Base-by-base conservation (phyloP, 352 stramenopile genomes). In the Phytophthora crassamura region DNA sequence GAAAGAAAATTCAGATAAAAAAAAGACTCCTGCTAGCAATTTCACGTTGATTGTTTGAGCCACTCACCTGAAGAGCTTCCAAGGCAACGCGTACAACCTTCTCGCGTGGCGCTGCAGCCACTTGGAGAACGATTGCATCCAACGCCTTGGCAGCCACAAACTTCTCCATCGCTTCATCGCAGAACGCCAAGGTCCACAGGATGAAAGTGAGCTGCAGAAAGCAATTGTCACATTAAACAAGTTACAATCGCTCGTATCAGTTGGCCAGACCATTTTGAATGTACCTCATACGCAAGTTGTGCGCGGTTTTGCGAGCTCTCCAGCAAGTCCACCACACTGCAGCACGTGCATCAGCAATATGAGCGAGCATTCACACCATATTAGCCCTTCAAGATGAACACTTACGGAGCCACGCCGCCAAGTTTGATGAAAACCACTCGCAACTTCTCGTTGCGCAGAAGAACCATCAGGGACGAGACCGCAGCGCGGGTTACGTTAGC, bases 31-130 rank as follows among this genome's bases (percentile, higher is more conserved):
- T 16, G 15, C 4, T 15, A 35, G 40, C 18, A 58, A 18, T 16
- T 11, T 15, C 15, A 38, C 30, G 8, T 15, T 28, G 34, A 4
- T 20, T 5, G 15, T 25, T 30, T 11, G 54, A 40, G 9, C 10
- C 35, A 15, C 62, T 42, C 39, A 95, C 86, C 78, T 93, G 82
- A 36, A 99, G 83, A 30, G 95, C 85, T 59, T 98, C 89, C 34
- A 99, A 74, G 20, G 94, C 89, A 6, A 99, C 96, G 43, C 97
- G 93, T 42, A 99, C 93, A 40, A 99, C 94, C 77, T 99, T 99
- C 61, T 99, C 95, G 59, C 94, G 89, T 22, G 94, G 96, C n/a
- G 97, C 96, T n/a, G 92, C 86, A n/a, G 87, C 86, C 32, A 95
- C 88, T 64, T 94, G 82, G 53, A 91, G 75, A n/a, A 94, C 84